Evolutionary conservation across 2,329 filamentous ascomycete genomes (phyloP), one percentile per base, ranked within the genome.

Genomic region (Akanthomyces dipterigenus): DNA sequence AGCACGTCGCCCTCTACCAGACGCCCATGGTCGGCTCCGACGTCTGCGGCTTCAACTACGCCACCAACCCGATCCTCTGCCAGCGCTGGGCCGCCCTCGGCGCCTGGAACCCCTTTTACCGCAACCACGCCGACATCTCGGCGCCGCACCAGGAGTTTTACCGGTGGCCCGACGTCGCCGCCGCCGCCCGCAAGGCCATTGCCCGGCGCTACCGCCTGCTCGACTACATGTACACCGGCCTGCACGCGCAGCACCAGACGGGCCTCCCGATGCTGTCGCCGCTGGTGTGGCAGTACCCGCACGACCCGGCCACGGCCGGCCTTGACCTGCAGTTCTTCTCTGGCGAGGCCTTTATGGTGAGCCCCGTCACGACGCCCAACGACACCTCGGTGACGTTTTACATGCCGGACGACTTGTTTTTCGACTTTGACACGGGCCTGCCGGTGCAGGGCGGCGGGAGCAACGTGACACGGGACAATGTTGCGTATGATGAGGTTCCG

Each of bases 201-300:
- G 81, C 82, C 38, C 84, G 84, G 48, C 81, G 89, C 22, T 91
- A 91, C 75, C 80, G 81, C 43, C 77, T 91, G 12, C 77, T 92
- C 16, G 88, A 91, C 69, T 91, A 91, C 73, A 78, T 89, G 63
- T 91, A 91, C 77, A 91, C 88, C 1, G 82, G 83, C 0, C 77
- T 90, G 64, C 78, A 87, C 70, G 72, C 75, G 60, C 82, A 89
- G 70, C 80, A 77, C 36, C 66, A 76, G 28, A 80, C 79, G 16
- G 89, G 89, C 31, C 80, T 79, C 2, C 88, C 89, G 0, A 76
- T 86, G 65, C 76, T 90, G 58, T 85, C 84, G 68, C 88, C 89
- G 0, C 72, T 90, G 61, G 90, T 88, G 74, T 91, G 86, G 73
- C 68, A 84, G 22, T 91, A 90, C 68, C 88, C 78, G 4, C 22